Conservation (phyloP, 306 rosid species). For the Vigna nakashimae region DNA sequence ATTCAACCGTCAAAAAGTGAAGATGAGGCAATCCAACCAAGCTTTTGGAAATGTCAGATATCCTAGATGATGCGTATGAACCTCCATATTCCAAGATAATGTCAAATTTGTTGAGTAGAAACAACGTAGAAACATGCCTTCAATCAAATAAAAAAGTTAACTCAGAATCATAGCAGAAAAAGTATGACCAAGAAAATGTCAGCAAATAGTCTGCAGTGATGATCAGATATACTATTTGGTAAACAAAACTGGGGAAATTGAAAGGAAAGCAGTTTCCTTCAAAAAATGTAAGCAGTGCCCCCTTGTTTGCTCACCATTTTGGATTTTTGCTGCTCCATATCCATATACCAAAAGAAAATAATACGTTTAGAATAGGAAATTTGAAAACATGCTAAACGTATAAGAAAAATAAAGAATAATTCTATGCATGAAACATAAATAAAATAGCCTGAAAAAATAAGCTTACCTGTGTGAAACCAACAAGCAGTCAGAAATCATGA, state of each 20-base stretch:
- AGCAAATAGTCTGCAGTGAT: slow-evolving; percentile 16
- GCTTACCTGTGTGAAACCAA: slow-evolving; percentile 62
- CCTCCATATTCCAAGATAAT: slow-evolving; percentile 75
- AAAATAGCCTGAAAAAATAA: slow-evolving; percentile 23
- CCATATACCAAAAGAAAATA: slow-evolving; percentile 4
- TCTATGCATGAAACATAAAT: slow-evolving; percentile 17
- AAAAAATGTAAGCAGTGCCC: slow-evolving; percentile 7
- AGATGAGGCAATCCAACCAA: slow-evolving; percentile 51
- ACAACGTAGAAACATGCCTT: slow-evolving; percentile 58
- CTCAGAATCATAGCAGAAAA: slow-evolving; percentile 18
- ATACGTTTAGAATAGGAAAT: not conserved
- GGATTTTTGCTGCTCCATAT: not conserved
- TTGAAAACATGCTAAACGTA: not conserved
- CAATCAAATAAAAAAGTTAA: slow-evolving; percentile 43
- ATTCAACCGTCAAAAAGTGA: slow-evolving; percentile 61
- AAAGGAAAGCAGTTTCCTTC: slow-evolving; percentile 14
- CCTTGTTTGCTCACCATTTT: slow-evolving; percentile 10
- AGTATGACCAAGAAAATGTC: not conserved
- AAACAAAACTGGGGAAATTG: slow-evolving; percentile 16
- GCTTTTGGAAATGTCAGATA: slow-evolving; percentile 49
- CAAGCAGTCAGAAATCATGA: slow-evolving; percentile 56
- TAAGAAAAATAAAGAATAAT: not conserved
- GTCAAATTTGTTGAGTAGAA: slow-evolving; percentile 65
- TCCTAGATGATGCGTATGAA: slow-evolving; percentile 50
- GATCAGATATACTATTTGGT: slow-evolving; percentile 16